Base-by-base conservation (phyloP, 208 protist genomes). In the Leishmania braziliensis region DNA sequence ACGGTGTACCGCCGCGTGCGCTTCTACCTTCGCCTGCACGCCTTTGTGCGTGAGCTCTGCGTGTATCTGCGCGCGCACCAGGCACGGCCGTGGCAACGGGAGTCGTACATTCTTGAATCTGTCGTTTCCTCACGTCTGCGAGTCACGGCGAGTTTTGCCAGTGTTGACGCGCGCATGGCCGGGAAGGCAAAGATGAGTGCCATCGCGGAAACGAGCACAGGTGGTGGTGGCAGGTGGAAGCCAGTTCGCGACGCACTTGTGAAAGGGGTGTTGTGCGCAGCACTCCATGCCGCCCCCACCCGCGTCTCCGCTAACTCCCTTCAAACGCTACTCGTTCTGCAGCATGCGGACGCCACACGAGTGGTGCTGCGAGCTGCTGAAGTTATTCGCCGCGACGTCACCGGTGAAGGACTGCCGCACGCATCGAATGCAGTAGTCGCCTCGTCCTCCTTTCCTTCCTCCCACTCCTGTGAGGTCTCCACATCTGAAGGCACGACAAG, bases 1-100 rank as follows among this genome's bases (percentile, higher is more conserved):
- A 48, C 50, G 16, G 1, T 77, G 16, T 46, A 69, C 50, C 75
- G 75, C 36, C 65, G 75, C 1, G 81, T 77, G 8, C 54, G 29
- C 46, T 84, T 80, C 53, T 84, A 84, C 54, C 10, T 80, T 20
- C 81, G 81, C 56, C 75, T 84, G 58, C 65, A 80, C 66, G 51
- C 26, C 18, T 80, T 84, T 75, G 3, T 80, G 75, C 51, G 50
- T 29, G 54, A 77, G 9, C 66, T 84, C 29, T 50, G 39, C 23
- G 39, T 60, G 6, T 39, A 1, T 12, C 46, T 69, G n/a, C 48
- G 58, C 36, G 43, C 46, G 43, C 12, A 36, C 29, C 51, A 77
- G 33, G 18, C 20, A 8, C 26, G 36, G 20, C 81, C 75, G 56
- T 62, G 29, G 26, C 68, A 50, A 50, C 58, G 63, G 54, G 68